Base-by-base conservation (phyloP, 768 basidiomycete genomes). In the Boletus insuetus region DNA sequence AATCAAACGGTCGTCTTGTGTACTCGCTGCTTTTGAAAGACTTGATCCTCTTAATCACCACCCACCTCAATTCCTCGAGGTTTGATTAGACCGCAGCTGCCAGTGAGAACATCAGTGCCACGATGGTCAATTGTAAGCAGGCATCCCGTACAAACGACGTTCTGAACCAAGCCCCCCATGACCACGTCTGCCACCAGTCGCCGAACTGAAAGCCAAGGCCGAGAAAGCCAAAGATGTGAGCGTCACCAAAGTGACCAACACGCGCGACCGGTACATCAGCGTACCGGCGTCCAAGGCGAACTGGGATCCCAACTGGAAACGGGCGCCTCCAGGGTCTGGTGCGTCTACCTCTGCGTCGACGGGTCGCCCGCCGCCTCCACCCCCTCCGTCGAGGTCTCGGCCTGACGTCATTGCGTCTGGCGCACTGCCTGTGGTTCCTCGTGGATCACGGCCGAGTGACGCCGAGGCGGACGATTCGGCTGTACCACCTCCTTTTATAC, bases 181-280 rank as follows among this genome's bases (percentile, higher is more conserved):
- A 34, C 31, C 46, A 16, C 11, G 34, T 38, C 45, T 39, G 22
- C 46, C 35, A 16, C 39, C 56, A 85, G 84, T 86, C 54, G 82
- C 84, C 51, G 86, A 88, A 43, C 68, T 89, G 48, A 86, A 86
- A 66, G 80, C 80, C 39, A 83, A 82, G 60, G 87, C 88, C 11
- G 67, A 70, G 20, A 83, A 81, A 53, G 84, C 77, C n/a, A 85
- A 85, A 53, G 81, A 82, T 64, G 75, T 77, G 2, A 71, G 80
- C 17, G 76, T 82, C 16, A 73, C 75, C 54, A 83, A 78, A 64
- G 49, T 83, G 49, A 74, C 79, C 56, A 76, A 76, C 68, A 81
- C 83, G 20, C 77, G 77, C 60, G 86, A 87, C 70, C 75, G 77
- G 22, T 78, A 78, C 61, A 42, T 46, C n/a, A 86, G 86, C 60